Percentiles rank a stretch among this genome's conserved stretches.
Evolutionary conservation across 2,329 filamentous ascomycete genomes (phyloP).

Genomic region (Diaporthe sp.): DNA sequence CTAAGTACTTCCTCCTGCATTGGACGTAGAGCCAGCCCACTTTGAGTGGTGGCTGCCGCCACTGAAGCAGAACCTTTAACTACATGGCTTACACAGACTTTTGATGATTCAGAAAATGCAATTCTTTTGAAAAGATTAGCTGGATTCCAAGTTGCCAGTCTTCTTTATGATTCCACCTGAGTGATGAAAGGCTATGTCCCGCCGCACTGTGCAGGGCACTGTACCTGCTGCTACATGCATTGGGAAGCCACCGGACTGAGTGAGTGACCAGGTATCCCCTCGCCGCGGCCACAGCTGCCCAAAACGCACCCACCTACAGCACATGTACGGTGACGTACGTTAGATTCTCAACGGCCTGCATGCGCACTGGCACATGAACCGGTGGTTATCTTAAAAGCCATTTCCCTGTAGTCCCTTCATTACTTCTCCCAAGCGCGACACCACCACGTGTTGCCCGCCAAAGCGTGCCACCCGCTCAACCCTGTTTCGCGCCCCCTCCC

Average conservation of each 20-base stretch:
- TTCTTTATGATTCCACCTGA: not conserved
- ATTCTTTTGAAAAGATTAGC: too few relatives aligned
- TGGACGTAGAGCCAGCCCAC: not conserved
- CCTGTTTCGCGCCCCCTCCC: not conserved
- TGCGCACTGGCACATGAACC: slow-evolving; percentile 7
- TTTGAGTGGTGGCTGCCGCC: not conserved
- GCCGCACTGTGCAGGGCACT: slow-evolving; percentile 27
- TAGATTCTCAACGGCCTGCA: slow-evolving; percentile 10
- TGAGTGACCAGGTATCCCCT: slow-evolving; percentile 16
- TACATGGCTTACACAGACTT: not conserved
- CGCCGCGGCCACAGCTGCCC: not conserved
- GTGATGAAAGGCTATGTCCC: not conserved
- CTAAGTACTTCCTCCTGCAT: not conserved
- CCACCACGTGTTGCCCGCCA: slow-evolving; percentile 8
- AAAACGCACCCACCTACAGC: slow-evolving; percentile 1
- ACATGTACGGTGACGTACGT: slow-evolving; percentile 21
- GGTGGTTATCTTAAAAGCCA: not conserved
- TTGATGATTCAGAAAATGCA: too few relatives aligned
- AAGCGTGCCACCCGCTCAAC: not conserved
- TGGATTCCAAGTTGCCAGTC: not conserved
- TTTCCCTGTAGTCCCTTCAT: not conserved
- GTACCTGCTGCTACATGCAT: not conserved
- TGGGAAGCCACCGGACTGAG: not conserved
- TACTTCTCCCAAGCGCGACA: not conserved
- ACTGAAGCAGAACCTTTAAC: not conserved